Base-by-base conservation (phyloP, 306 rosid species). In the Cyclanthera cordifolia region DNA sequence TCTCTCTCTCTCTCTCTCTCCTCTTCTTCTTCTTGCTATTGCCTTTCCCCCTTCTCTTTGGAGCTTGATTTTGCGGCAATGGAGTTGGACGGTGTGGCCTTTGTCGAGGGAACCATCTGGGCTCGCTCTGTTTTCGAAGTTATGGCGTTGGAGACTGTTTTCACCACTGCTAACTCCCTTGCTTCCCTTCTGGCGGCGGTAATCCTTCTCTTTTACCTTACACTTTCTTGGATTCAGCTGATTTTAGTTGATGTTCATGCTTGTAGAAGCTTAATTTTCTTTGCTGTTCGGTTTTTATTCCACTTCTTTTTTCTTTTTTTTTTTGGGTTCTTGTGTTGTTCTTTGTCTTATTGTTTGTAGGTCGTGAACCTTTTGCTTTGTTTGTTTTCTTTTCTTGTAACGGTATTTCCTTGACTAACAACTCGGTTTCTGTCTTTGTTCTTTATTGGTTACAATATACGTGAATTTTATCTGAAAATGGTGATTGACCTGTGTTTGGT, bases 111-210 rank as follows among this genome's bases (percentile, higher is more conserved):
- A 19, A 52, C 74, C 16, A 13, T 75, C 39, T 67, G 34, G 78
- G 12, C 67, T 2, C 66, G 67, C 76, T 80, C 90, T 28, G 8
- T 81, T 21, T 14, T 80, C 20, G 87, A 84, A 60, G 77, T 84
- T 58, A 19, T 83, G 78, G 64, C 75, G 72, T 72, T 77, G 60
- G 73, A 85, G 74, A 71, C 86, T 68, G 15, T 82, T 71, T 50
- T 84, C 41, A 28, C 79, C 57, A 73, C 87, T 58, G 75, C 66
- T 13, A 84, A 79, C 73, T 82, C 88, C 39, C 80, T 87, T 67
- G 79, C 84, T 72, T 80, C 46, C 74, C 80, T 88, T 83, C 78
- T 90, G 68, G 13, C 79, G 15, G 80, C 53, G 82, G 95, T 88
- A 34, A n/a, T 17, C 15, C 28, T 6, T 43, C 16, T 8, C 2